Evolutionary conservation across 129 eudicot species (phyloP).

Genomic region (Centella asiatica): DNA sequence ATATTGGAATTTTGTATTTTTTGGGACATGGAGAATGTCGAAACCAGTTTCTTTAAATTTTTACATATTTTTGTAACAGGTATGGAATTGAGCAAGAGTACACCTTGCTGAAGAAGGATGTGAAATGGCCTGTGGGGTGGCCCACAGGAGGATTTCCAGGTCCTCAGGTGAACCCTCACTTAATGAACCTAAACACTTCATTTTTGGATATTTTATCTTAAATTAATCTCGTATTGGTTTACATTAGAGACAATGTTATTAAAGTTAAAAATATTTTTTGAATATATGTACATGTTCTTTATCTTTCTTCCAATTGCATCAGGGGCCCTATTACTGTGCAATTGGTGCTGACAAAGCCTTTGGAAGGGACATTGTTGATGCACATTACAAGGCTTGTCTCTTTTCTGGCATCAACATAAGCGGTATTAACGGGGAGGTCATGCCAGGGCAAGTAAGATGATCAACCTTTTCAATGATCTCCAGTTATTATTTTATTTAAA

Average conservation of each 20-base stretch:
- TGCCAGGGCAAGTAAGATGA: conserved; percentile 77
- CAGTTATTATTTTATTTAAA: not conserved
- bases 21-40: not conserved
- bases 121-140: conserved; percentile 89
- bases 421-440: conserved; percentile 90
- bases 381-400: conserved; percentile 83
- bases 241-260: too few relatives aligned
- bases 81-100: conserved; percentile 92
- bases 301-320: conserved; percentile 9
- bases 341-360: conserved; percentile 86
- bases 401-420: conserved; percentile 83
- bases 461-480: not conserved
- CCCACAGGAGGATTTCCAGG: conserved; percentile 84
- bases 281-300: not conserved
- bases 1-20: not conserved
- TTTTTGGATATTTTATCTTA: not conserved
- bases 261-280: not conserved
- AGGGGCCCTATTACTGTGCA: conserved; percentile 96
- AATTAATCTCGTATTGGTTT: too few relatives aligned
- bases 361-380: conserved; percentile 81
- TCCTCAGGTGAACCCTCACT: conserved; percentile 44
- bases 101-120: conserved; percentile 61
- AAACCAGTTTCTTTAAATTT: not conserved
- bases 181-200: not conserved
- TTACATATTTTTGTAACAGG: conserved; percentile 27